Base-by-base conservation (phyloP, 768 basidiomycete species). In the Gelatoporia subvermispora region DNA sequence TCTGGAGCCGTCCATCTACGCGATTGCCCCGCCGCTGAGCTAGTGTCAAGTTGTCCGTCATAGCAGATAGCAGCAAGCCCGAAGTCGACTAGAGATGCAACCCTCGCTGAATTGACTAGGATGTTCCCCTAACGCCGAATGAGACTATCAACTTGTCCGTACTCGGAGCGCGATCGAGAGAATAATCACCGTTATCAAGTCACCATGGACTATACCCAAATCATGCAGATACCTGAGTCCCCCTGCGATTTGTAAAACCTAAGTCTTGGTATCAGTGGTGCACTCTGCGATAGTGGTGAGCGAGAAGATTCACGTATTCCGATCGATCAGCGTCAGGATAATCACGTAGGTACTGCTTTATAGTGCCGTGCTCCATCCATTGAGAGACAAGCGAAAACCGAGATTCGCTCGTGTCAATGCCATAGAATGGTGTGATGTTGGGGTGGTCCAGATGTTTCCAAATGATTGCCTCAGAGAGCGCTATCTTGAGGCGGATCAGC, bases 291-390 rank as follows among this genome's bases (percentile, higher is more conserved):
- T 7, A 34, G 17, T 22, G 22, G 18, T 23, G 18, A n/a, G n/a
- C n/a, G 16, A 21, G 23, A 8, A 17, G 13, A 36, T 43, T 50
- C 4, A 53, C 52, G 2, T 50, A 41, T 16, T 44, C 20, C 1
- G 40, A 8, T 8, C 52, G 47, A 28, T 45, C 23, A 17, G 43
- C 48, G 5, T 21, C 25, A 1, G 52, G 52, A 18, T 45, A 5
- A 15, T 17, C 31, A 4, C 20, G 16, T 15, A 53, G 13, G 37
- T 49, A 53, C 7, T 21, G 28, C 8, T 38, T 22, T 20, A 53
- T 23, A 28, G 42, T 50, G 3, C 48, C 52, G 40, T 53, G 28
- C n/a, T 16, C 25, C 52, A 53, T 53, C 52, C 52, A 53, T 21
- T 24, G 31, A 2, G 36, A 54, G 4, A 54, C 43, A 35, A 54